phyloP scores from a whole-genome alignment of 768 basidiomycete species.

The Mycena vulgaris region DNA sequence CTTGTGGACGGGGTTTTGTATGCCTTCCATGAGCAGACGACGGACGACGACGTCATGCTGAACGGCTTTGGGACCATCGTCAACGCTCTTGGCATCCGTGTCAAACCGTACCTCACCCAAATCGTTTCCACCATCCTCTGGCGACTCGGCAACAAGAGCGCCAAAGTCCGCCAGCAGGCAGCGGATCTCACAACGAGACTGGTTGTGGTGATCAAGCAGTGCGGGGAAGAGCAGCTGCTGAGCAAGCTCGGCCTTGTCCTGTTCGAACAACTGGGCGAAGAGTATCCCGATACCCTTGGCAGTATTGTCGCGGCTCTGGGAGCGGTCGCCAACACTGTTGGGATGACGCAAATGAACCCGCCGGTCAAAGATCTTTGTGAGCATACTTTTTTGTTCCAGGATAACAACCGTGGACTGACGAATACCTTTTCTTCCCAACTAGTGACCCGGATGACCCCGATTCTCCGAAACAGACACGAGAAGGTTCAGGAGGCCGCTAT shows the following conservation, averaged over 20 bases:
- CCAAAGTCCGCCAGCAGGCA: constrained; percentile 98
- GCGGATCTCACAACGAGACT: constrained; percentile 94
- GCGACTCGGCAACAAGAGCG: constrained; percentile 99
- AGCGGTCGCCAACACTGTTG: constrained; percentile 98
- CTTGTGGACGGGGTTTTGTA: constrained; percentile 99
- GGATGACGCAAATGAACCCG: constrained; percentile 99
- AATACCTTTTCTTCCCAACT: constrained; percentile 12
- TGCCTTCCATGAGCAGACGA: constrained; percentile 99
- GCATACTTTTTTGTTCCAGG: constrained; percentile 51
- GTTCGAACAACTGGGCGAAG: constrained; percentile 99
- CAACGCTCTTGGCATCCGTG: constrained; percentile 94
- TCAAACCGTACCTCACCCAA: constrained; percentile 98
- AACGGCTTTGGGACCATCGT: constrained; percentile 98
- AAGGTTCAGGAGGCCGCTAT: constrained; percentile 99
- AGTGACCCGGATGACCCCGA: constrained; percentile 99
- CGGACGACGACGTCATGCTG: constrained; percentile 98
- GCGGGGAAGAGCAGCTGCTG: constrained; percentile 94
- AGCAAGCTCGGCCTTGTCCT: constrained; percentile 97
- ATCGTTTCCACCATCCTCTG: constrained; percentile 99
- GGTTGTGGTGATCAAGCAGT: constrained; percentile 98
- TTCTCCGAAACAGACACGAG: constrained; percentile 97
- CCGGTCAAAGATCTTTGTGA: constrained; percentile 98
- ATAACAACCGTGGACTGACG: constrained; percentile 20
- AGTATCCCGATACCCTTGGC: constrained; percentile 99
- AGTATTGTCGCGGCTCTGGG: constrained; percentile 99